Conservation (phyloP, 345 rosid species). For the Bruguiera parviflora region DNA sequence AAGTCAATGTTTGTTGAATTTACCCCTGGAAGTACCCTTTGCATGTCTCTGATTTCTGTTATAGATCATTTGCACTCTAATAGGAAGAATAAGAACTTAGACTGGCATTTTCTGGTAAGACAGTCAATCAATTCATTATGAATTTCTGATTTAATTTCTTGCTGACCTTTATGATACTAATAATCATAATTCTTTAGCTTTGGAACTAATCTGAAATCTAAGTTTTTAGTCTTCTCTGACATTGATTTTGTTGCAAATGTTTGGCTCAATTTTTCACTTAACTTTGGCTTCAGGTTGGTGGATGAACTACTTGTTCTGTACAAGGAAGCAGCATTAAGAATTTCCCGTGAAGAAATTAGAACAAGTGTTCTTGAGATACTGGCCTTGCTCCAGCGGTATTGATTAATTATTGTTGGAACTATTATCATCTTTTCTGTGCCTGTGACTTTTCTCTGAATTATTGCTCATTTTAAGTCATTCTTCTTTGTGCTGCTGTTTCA, state of each 20-base stretch:
- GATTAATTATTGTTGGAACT: not conserved
- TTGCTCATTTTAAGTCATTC: not conserved
- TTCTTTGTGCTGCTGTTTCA: conserved; percentile 6
- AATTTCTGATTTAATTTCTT: not conserved
- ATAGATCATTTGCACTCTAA: not conserved
- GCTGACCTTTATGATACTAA: not conserved
- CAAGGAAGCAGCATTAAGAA: conserved; percentile 67
- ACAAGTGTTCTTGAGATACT: conserved; percentile 44
- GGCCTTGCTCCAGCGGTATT: conserved; percentile 71
- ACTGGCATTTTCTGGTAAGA: no score
- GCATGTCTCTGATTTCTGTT: not conserved
- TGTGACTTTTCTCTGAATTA: not conserved
- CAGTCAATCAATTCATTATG: not conserved
- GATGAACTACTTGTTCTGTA: conserved; percentile 62
- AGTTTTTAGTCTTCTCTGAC: not conserved
- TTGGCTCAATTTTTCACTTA: not conserved
- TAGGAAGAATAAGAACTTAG: not conserved
- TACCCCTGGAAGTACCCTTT: not conserved
- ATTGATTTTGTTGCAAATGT: not conserved
- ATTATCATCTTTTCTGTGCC: no score
- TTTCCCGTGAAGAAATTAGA: conserved; percentile 65
- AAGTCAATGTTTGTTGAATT: not conserved
- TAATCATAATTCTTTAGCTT: not conserved
- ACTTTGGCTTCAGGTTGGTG: conserved; percentile 55
- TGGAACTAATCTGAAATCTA: not conserved